These are phyloP conservation scores for Trametes sp. DNA, from an alignment of 1,284 basidiomycete genomes.

Conservation along the genomic window DNA sequence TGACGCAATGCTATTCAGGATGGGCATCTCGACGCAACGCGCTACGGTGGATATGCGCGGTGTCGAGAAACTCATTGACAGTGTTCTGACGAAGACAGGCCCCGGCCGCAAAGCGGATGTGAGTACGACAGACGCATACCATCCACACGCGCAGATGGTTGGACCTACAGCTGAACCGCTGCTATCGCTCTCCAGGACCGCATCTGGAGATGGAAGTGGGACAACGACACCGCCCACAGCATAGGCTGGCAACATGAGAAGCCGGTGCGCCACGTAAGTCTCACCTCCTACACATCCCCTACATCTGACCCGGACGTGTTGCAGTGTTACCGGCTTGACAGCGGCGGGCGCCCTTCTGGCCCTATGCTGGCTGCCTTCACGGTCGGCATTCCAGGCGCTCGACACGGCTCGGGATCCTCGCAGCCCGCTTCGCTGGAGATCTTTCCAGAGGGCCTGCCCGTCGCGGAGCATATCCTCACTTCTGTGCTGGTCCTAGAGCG, in stretches of 20 bases:
- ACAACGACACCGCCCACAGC: slow-evolving; percentile 24
- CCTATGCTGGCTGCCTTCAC: slow-evolving; percentile 33
- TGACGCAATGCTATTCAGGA: slow-evolving; percentile 18
- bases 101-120: slow-evolving; percentile 31
- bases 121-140: slow-evolving; percentile 19
- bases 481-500: slow-evolving; percentile 39
- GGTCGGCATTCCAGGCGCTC: slow-evolving; percentile 6
- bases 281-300: too few relatives aligned
- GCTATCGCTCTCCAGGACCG: slow-evolving; percentile 28
- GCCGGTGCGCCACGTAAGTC: slow-evolving; percentile 37
- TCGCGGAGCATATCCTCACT: slow-evolving; percentile 38
- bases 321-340: slow-evolving; percentile 35
- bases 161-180: neutral
- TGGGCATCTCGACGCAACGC: slow-evolving; percentile 38
- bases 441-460: slow-evolving; percentile 32
- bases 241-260: slow-evolving; percentile 38
- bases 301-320: neutral
- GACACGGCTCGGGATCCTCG: slow-evolving; percentile 25
- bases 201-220: slow-evolving; percentile 38
- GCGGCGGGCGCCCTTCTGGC: slow-evolving; percentile 17
- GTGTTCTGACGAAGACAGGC: slow-evolving; percentile 28
- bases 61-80: slow-evolving; percentile 32
- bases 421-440: slow-evolving; percentile 34
- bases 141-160: too few relatives aligned
- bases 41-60: slow-evolving; percentile 34